Evolutionary conservation across 2,329 filamentous ascomycete genomes (phyloP).

Genomic region (Diaporthe nobilis): DNA sequence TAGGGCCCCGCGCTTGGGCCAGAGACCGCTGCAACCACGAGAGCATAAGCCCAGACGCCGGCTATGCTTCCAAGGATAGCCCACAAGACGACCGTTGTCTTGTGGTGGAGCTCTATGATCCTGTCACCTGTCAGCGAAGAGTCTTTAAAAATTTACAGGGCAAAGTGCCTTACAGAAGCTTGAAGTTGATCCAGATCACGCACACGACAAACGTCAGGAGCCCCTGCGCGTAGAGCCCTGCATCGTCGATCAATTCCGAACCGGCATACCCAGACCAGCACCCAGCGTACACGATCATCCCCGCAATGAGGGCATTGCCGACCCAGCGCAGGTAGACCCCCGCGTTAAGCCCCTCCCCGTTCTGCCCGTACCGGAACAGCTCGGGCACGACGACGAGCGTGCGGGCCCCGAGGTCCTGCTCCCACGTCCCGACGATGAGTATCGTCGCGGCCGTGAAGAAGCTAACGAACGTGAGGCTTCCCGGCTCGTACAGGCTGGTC

Average conservation of each 20-base stretch:
- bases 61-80: conserved; percentile 70
- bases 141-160: fast-evolving
- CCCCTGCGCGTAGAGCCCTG: conserved; percentile 81
- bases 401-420: conserved; percentile 86
- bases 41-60: conserved; percentile 82
- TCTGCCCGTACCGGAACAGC: conserved; percentile 87
- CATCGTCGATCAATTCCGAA: conserved; percentile 70
- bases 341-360: conserved; percentile 79
- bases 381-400: conserved; percentile 92
- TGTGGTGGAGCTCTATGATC: conserved; percentile 83
- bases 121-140: conserved; percentile 53
- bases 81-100: conserved; percentile 73
- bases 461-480: conserved; percentile 91
- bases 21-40: conserved; percentile 77
- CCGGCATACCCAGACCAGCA: conserved; percentile 66
- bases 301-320: conserved; percentile 78
- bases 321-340: conserved; percentile 83
- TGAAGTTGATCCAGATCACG: conserved; percentile 80
- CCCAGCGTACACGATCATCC: conserved; percentile 79
- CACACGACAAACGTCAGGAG: conserved; percentile 79
- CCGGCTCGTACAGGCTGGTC: conserved; percentile 90
- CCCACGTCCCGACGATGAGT: conserved; percentile 91
- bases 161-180: conserved; percentile 74
- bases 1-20: conserved; percentile 67
- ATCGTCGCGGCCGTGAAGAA: conserved; percentile 91